Conservation (phyloP, 108 stramenopile genomes). For the Bacterosira constricta region DNA sequence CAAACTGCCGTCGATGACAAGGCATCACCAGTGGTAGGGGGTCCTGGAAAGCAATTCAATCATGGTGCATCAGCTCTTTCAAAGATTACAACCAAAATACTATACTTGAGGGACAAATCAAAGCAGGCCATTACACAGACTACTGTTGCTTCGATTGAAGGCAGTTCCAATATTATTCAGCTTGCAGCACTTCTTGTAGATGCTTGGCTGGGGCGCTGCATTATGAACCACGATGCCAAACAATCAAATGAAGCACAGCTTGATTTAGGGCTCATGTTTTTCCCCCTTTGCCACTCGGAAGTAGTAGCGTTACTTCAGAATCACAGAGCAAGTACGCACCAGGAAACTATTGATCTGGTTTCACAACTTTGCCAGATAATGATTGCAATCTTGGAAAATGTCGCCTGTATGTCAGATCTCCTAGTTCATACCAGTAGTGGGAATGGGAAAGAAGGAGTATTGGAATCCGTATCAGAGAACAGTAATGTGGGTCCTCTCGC, state of each 20-base stretch:
- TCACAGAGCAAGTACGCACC: not conserved
- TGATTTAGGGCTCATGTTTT: constrained; percentile 17
- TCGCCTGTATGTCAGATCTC: constrained; percentile 43
- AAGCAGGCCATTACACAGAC: constrained; percentile 5
- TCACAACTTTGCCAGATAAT: constrained; percentile 19
- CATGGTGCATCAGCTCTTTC: constrained; percentile 31
- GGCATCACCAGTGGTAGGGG: constrained; percentile 28
- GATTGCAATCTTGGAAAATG: constrained; percentile 36
- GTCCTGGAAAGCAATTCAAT: constrained; percentile 38
- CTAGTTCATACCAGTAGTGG: constrained; percentile 11
- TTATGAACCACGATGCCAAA: constrained; percentile 49
- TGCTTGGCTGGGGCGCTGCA: constrained; percentile 45
- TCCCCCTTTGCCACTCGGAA: constrained; percentile 33
- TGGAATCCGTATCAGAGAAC: constrained; percentile 14
- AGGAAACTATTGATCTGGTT: not conserved
- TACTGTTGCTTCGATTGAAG: not conserved
- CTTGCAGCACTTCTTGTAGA: constrained; percentile 30
- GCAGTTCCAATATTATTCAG: not conserved
- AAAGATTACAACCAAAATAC: constrained; percentile 30
- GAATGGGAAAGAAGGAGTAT: constrained; percentile 2
- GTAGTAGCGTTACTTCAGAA: constrained; percentile 22
- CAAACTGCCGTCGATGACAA: not conserved
- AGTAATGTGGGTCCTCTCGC: constrained; percentile 24
- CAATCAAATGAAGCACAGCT: constrained; percentile 41
- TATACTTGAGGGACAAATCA: constrained; percentile 34